Percentiles rank a stretch among this genome's conserved stretches.
phyloP scores from a whole-genome alignment of 768 basidiomycete species.

The Auriscalpium microsporum region DNA sequence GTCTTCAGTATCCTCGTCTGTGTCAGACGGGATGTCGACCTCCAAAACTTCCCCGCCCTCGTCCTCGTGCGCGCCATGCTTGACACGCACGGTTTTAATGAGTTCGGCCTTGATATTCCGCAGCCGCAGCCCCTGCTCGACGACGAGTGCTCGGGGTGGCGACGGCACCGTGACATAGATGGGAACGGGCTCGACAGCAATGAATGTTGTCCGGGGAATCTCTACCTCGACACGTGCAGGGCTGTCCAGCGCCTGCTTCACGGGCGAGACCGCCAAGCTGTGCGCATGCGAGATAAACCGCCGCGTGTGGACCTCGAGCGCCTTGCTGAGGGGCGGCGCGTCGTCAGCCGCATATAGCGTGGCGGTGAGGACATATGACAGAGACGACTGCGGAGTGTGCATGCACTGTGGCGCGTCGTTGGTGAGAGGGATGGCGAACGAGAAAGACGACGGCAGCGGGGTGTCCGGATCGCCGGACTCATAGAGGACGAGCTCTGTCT shows the following conservation, averaged over 20 bases:
- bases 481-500: conserved; percentile 48
- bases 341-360: conserved; percentile 41
- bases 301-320: conserved; percentile 59
- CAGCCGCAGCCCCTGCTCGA: conserved; percentile 63
- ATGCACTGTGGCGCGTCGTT: conserved; percentile 79
- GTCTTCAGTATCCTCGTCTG: conserved; percentile 13
- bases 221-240: conserved; percentile 66
- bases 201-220: conserved; percentile 64
- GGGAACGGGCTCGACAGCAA: conserved; percentile 65
- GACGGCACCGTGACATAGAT: conserved; percentile 77
- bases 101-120: conserved; percentile 79
- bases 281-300: conserved; percentile 64
- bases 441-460: conserved; percentile 50
- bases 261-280: conserved; percentile 48
- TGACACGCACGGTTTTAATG: conserved; percentile 54
- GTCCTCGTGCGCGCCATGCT: conserved; percentile 23
- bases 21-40: conserved; percentile 14
- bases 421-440: conserved; percentile 76
- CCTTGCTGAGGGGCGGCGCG: conserved; percentile 35
- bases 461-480: conserved; percentile 30
- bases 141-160: conserved; percentile 56
- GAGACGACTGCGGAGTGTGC: conserved; percentile 63
- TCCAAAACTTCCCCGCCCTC: conserved; percentile 5
- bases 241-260: conserved; percentile 44
- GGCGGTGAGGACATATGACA: conserved; percentile 64